Conservation (phyloP, 2,329 filamentous ascomycete species). For the Fusarium fujikuroi region DNA sequence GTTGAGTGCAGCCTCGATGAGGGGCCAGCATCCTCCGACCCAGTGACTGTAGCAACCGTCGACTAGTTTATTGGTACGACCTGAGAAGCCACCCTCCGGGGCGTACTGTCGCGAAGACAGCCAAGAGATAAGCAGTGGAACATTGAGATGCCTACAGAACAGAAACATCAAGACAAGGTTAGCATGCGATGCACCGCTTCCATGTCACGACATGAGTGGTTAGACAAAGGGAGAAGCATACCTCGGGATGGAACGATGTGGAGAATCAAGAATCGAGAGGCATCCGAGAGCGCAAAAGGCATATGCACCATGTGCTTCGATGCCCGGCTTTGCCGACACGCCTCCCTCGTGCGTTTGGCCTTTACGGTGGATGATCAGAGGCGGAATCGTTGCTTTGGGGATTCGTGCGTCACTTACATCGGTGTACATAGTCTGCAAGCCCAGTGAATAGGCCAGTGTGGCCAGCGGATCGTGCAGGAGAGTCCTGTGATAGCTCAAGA, state of each 20-base stretch:
- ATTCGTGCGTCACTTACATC: conserved; percentile 68
- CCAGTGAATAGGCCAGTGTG: conserved; percentile 73
- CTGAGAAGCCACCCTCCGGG: conserved; percentile 92
- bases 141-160: conserved; percentile 73
- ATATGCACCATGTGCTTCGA: conserved; percentile 96
- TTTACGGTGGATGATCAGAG: conserved; percentile 50
- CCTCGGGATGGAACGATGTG: conserved; percentile 77
- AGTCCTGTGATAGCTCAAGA: conserved; percentile 77
- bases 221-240: conserved; percentile 56
- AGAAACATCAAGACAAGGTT: conserved; percentile 42
- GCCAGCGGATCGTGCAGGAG: conserved; percentile 72
- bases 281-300: conserved; percentile 94
- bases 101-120: conserved; percentile 88
- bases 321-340: conserved; percentile 84
- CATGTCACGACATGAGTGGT: conserved; percentile 50
- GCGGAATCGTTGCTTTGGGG: conserved; percentile 19
- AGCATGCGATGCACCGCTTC: conserved; percentile 51
- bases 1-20: conserved; percentile 82
- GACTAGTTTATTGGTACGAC: conserved; percentile 96
- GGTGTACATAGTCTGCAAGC: conserved; percentile 81
- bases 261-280: conserved; percentile 84
- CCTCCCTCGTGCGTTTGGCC: conserved; percentile 96
- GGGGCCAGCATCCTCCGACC: conserved; percentile 94
- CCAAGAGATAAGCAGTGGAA: conserved; percentile 84
- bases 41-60: conserved; percentile 99